Evolutionary conservation across 2,329 filamentous ascomycete species (phyloP).

Genomic region (Colletotrichum sp.): DNA sequence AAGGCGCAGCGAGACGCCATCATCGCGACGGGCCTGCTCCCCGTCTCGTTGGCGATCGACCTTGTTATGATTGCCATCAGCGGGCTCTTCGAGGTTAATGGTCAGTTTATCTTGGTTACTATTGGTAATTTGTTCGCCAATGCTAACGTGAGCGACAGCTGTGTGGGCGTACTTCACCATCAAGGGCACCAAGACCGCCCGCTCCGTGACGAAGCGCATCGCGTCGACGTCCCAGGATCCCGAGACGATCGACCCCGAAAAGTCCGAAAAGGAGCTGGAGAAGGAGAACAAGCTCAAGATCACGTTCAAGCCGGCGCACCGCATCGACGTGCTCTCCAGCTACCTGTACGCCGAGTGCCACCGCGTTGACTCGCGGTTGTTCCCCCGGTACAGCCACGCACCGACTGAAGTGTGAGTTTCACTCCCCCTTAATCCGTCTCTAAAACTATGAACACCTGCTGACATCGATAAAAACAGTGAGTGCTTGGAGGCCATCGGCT

Average conservation of each 20-base stretch:
- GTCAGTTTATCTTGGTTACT: neutral
- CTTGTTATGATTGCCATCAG: conserved; percentile 9
- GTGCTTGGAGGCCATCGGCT: conserved; percentile 13
- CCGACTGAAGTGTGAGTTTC: conserved; percentile 13
- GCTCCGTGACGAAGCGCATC: conserved; percentile 15
- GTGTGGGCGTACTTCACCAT: conserved; percentile 20
- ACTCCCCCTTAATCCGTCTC: neutral
- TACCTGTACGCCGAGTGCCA: conserved; percentile 16
- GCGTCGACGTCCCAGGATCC: conserved; percentile 10
- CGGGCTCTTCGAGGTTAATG: conserved; percentile 13
- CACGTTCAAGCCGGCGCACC: conserved; percentile 3
- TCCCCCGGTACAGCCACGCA: conserved; percentile 6
- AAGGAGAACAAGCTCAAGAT: conserved; percentile 16
- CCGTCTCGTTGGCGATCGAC: conserved; percentile 10
- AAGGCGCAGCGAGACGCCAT: conserved; percentile 18
- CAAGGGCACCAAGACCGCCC: conserved; percentile 17
- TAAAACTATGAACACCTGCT: neutral
- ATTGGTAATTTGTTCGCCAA: neutral
- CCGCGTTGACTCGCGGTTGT: conserved; percentile 7
- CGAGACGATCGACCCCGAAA: conserved; percentile 9
- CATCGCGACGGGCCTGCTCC: conserved; percentile 13
- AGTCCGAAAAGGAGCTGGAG: conserved; percentile 10
- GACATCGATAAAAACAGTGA: neutral
- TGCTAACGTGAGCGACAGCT: neutral
- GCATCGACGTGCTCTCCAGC: conserved; percentile 7